These are phyloP conservation scores for Zymoseptoria pseudotritici DNA, from an alignment of 2,329 filamentous ascomycete species.

Conservation along the genomic window DNA sequence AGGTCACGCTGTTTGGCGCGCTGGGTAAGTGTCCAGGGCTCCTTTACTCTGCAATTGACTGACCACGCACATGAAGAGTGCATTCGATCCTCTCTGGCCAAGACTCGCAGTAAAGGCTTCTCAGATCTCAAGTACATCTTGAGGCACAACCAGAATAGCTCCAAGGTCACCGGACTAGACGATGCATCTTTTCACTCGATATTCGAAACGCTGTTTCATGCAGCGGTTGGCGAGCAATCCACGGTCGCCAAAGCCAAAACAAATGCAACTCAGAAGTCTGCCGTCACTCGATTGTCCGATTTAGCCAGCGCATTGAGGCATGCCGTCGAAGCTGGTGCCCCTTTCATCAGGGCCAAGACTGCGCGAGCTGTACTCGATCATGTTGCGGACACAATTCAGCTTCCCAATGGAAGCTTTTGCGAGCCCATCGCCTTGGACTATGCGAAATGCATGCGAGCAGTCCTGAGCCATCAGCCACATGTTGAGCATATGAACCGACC, in stretches of 20 bases:
- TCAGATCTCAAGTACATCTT: conserved; percentile 51
- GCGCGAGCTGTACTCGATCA: conserved; percentile 73
- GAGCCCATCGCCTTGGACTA: conserved; percentile 69
- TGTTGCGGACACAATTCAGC: conserved; percentile 57
- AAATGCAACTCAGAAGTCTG: conserved; percentile 28
- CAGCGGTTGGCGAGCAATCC: conserved; percentile 59
- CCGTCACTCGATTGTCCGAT: conserved; percentile 54
- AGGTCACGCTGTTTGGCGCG: conserved; percentile 8
- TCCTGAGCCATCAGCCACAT: conserved; percentile 68
- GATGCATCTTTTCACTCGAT: conserved; percentile 77
- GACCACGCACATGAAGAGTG: conserved; percentile 21
- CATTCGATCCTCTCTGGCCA: conserved; percentile 37
- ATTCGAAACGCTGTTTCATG: conserved; percentile 72
- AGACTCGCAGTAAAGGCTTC: conserved; percentile 45
- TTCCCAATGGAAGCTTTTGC: conserved; percentile 57
- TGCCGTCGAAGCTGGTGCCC: conserved; percentile 61
- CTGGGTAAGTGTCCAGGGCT: conserved; percentile 10
- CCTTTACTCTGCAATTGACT: conserved; percentile 2
- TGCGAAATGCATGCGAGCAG: conserved; percentile 61
- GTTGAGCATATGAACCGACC: conserved; percentile 55
- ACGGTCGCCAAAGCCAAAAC: conserved; percentile 49
- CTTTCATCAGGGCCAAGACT: conserved; percentile 61
- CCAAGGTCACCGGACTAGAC: conserved; percentile 42
- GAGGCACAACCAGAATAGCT: conserved; percentile 43
- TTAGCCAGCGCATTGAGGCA: conserved; percentile 66